Conservation (phyloP, 176 grass and related monocot genomes). For the Musa itinerans region DNA sequence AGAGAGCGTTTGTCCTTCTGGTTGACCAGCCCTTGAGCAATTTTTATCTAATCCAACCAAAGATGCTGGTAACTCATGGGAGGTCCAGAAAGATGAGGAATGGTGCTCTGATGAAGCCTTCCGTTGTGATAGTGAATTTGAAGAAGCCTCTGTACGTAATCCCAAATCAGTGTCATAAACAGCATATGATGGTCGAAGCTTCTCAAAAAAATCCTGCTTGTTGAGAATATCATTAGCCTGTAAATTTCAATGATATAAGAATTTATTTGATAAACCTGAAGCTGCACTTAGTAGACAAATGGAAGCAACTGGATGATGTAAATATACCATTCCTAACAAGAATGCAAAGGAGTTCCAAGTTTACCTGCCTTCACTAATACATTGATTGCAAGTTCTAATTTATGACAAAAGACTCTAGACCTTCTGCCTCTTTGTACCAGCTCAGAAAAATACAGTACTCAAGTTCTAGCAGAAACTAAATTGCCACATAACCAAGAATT, state of each 20-base stretch:
- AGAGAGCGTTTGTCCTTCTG: constrained; percentile 28
- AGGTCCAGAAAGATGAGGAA: constrained; percentile 31
- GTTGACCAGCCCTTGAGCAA: constrained; percentile 35
- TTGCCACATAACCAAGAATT: too few relatives aligned
- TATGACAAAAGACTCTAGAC: background rate
- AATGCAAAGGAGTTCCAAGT: background rate
- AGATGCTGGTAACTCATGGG: constrained; percentile 19
- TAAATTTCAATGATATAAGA: background rate
- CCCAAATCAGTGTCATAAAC: constrained; percentile 32
- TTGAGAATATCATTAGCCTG: constrained; percentile 6
- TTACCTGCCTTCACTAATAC: background rate
- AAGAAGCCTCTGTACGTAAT: constrained; percentile 31
- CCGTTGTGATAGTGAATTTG: constrained; percentile 29
- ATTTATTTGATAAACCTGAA: constrained; percentile 5
- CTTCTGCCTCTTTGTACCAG: background rate
- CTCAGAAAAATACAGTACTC: background rate
- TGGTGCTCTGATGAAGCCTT: constrained; percentile 20
- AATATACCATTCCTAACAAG: background rate
- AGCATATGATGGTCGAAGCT: constrained; percentile 18
- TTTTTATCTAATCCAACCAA: constrained; percentile 33
- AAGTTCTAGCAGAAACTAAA: background rate
- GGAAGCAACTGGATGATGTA: background rate
- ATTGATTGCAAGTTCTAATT: background rate
- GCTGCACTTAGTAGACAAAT: background rate
- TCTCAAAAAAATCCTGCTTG: constrained; percentile 50